phyloP scores from a whole-genome alignment of 2,329 filamentous ascomycete species.

The Talaromyces sp. region DNA sequence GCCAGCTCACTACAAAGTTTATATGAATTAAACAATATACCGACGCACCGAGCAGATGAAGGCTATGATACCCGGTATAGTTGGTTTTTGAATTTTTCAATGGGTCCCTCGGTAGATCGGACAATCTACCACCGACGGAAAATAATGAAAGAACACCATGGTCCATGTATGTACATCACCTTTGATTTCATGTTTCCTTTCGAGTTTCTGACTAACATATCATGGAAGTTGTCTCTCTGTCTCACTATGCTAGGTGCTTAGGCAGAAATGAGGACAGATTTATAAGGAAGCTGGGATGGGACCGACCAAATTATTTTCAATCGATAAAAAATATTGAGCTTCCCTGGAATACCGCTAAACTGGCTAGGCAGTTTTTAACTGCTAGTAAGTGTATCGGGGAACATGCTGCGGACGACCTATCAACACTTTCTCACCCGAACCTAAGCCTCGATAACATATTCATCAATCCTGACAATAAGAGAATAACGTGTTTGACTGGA shows the following conservation, averaged over 20 bases:
- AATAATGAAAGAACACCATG: constrained; percentile 4
- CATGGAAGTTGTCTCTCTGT: not conserved
- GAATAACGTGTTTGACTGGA: constrained; percentile 12
- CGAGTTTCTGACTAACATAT: not conserved
- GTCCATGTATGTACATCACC: constrained; percentile 6
- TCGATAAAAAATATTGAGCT: not conserved
- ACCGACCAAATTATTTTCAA: not conserved
- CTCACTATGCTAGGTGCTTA: constrained; percentile 4
- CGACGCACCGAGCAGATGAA: not conserved
- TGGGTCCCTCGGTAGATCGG: constrained; percentile 7
- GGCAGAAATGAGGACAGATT: constrained; percentile 4
- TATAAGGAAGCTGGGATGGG: not conserved
- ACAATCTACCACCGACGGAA: not conserved
- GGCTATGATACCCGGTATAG: not conserved
- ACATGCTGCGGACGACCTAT: constrained; percentile 2
- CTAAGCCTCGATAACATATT: constrained; percentile 20
- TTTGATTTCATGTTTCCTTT: not conserved
- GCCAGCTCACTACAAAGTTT: not conserved
- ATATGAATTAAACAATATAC: not conserved
- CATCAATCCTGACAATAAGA: constrained; percentile 16
- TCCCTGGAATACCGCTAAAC: not conserved
- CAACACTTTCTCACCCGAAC: constrained; percentile 18
- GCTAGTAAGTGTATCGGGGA: not conserved
- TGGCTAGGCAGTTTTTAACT: not conserved
- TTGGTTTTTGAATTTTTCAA: not conserved